Base-by-base conservation (phyloP, 1,284 basidiomycete species). In the Rhodotorula glutinis region DNA sequence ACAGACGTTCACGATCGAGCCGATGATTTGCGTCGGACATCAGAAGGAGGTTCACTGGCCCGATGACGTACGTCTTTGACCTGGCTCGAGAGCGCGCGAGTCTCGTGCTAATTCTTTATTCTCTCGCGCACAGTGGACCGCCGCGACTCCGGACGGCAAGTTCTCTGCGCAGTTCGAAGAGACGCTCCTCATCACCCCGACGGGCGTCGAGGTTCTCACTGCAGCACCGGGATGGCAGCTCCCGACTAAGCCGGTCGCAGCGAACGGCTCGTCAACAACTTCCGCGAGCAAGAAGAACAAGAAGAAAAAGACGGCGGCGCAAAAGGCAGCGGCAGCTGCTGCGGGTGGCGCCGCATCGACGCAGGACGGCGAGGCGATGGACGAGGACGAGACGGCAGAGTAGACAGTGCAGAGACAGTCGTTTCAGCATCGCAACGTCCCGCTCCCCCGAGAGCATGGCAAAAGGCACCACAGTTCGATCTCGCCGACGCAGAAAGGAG, bases 51-150 rank as follows among this genome's bases (percentile, higher is more conserved):
- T 71, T 19, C 76, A 78, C 57, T 77, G 76, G 76, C 74, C 75
- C 9, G 76, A 76, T 62, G 74, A 76, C 55, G 69, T 73, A 27
- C 30, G 66, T 55, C 13, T n/a, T n/a, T n/a, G n/a, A n/a, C n/a
- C n/a, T n/a, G n/a, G n/a, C n/a, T n/a, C n/a, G n/a, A n/a, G n/a
- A n/a, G n/a, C n/a, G n/a, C n/a, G n/a, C n/a, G n/a, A n/a, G n/a
- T n/a, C n/a, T n/a, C n/a, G n/a, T n/a, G n/a, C n/a, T n/a, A n/a
- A n/a, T n/a, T n/a, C n/a, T n/a, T n/a, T n/a, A n/a, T n/a, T n/a
- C n/a, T n/a, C n/a, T n/a, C n/a, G n/a, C n/a, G n/a, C n/a, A n/a
- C 62, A 76, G 70, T 97, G 94, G 94, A 97, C 93, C 4, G 92
- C 92, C 1, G 90, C 89, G n/a, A 98, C 94, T 7, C 79, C 83